Evolutionary conservation across 192 early-diverging fungal genomes (phyloP).

Genomic region (Haplosporangium gracile): DNA sequence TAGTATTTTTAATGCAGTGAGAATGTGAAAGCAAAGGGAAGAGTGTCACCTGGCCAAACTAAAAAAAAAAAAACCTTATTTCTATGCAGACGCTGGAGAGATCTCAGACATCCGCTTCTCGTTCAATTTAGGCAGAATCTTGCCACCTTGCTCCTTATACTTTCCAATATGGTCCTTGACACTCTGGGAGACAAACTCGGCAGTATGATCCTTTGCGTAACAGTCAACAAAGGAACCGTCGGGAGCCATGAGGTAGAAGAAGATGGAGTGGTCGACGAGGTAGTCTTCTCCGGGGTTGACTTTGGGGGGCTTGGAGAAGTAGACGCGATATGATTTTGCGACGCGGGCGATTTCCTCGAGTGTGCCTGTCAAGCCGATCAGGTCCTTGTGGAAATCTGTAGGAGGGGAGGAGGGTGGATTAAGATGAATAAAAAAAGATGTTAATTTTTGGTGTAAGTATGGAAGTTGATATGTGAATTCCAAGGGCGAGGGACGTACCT

Average conservation of each 20-base stretch:
- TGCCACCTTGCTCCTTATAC: constrained; percentile 62
- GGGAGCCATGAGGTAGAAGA: constrained; percentile 96
- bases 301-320: constrained; percentile 91
- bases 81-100: background rate
- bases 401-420: background rate
- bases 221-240: constrained; percentile 92
- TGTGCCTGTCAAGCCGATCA: constrained; percentile 93
- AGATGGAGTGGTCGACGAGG: constrained; percentile 98
- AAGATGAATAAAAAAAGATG: background rate
- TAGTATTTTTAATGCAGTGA: too few species aligned
- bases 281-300: constrained; percentile 89
- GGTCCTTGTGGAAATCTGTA: constrained; percentile 92
- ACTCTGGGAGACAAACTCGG: constrained; percentile 71
- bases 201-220: constrained; percentile 86
- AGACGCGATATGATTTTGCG: constrained; percentile 95
- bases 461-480: background rate
- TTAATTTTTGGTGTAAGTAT: background rate
- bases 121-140: constrained; percentile 15
- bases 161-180: constrained; percentile 64
- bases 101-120: constrained; percentile 8
- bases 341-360: constrained; percentile 84
- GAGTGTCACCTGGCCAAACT: too few species aligned
- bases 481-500: constrained; percentile 6
- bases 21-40: too few species aligned
- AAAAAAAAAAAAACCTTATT: background rate